phyloP scores from a whole-genome alignment of 2,329 filamentous ascomycete genomes.

The Podosphaera leucotricha region DNA sequence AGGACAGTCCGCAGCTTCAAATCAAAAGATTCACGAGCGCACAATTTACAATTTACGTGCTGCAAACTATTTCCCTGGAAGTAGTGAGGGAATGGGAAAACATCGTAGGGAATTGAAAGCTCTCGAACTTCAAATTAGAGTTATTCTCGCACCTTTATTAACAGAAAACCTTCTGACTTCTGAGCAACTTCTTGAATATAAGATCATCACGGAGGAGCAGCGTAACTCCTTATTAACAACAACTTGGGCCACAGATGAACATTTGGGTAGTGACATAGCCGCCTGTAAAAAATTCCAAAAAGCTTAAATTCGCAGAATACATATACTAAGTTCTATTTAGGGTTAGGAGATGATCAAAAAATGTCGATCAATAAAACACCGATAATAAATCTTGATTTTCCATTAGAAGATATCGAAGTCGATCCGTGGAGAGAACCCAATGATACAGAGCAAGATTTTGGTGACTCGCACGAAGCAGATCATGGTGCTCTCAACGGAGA shows the following conservation, averaged over 20 bases:
- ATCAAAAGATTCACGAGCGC: conserved; percentile 36
- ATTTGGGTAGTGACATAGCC: not conserved
- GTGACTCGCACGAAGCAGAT: conserved; percentile 6
- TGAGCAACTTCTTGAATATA: conserved; percentile 26
- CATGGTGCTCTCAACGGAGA: conserved; percentile 8
- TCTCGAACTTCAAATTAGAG: conserved; percentile 2
- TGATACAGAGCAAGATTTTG: conserved; percentile 6
- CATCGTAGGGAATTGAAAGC: not conserved
- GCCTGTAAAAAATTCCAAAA: not conserved
- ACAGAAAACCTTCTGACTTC: conserved; percentile 26
- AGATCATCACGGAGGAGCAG: conserved; percentile 39
- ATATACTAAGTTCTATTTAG: not conserved
- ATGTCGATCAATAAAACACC: conserved; percentile 1
- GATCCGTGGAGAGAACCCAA: conserved; percentile 1
- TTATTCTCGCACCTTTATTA: conserved; percentile 16
- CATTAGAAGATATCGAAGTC: conserved; percentile 2
- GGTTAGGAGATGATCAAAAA: conserved; percentile 1
- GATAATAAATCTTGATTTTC: not conserved
- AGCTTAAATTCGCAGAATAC: not conserved
- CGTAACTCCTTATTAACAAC: conserved; percentile 33
- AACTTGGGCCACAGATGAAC: conserved; percentile 8
- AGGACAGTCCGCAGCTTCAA: conserved; percentile 16
- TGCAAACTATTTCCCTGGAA: conserved; percentile 12
- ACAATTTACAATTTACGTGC: conserved; percentile 40
- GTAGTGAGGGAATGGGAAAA: conserved; percentile 2